Base-by-base conservation (phyloP, 441 rosid species). In the Mallotus japonicus region DNA sequence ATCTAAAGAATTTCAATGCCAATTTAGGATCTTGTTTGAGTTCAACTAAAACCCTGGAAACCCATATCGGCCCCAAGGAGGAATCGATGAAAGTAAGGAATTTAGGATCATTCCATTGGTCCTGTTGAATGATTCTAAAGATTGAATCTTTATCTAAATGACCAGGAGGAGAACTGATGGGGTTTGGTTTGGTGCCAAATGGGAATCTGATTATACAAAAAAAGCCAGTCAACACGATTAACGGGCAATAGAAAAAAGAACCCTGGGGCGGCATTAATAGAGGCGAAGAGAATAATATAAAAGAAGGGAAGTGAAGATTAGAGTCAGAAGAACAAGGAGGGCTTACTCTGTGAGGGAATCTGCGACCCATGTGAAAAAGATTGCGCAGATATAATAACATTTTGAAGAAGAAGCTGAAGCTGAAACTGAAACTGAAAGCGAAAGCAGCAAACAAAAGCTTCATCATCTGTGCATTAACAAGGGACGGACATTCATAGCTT, bases 1-100 rank as follows among this genome's bases (percentile, higher is more conserved):
- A 80, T 53, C 73, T 85, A 83, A 91, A 91, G 85, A 91, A 85
- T 71, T 85, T 87, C 78, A 87, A 72, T 19, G 96, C 88, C 73
- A 83, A 80, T 10, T 72, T 80, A 0, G 94, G 92, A 34, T 91
- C 85, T 65, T 83, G 61, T 74, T 80, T 83, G 28, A 91, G 62
- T 70, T 81, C 86, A 68, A 83, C 71, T 80, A 89, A 82, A 81
- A 84, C 79, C 85, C 78, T 82, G 6, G 91, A 76, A 49, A 83
- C 89, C 88, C 84, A 85, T 46, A 84, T 65, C 15, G 92, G 86
- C 60, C 87, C 84, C 78, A 80, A 72, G 4, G 81, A 71, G 37
- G 87, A 85, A 65, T 74, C 78, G 65, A 88, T 76, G 42, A 81
- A 64, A 54, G 61, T 72, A 6, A 54, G 59, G 2, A 87, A 65